phyloP scores from a whole-genome alignment of 352 stramenopile species.

The Phytopythium litorale region DNA sequence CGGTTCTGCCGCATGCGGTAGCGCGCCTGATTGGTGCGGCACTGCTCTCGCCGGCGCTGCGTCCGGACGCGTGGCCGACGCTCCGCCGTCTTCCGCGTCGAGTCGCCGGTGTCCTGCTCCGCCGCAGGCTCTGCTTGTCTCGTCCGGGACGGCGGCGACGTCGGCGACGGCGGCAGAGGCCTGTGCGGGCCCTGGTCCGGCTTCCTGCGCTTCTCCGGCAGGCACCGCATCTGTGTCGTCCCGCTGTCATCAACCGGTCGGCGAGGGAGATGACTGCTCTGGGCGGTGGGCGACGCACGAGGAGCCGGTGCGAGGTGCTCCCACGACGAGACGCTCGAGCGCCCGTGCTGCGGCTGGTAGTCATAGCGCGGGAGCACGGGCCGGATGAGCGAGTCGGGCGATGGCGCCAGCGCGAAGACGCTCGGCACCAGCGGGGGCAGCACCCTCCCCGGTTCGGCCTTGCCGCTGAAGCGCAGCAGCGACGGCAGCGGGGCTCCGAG shows the following conservation, averaged over 20 bases:
- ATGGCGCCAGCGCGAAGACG: not conserved
- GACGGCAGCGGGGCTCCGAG: not conserved
- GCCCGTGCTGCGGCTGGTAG: not conserved
- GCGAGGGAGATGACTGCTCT: too few species aligned
- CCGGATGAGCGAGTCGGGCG: not conserved
- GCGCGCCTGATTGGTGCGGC: constrained; percentile 47
- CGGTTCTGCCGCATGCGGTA: constrained; percentile 52
- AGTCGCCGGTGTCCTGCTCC: not conserved
- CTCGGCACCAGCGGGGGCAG: not conserved
- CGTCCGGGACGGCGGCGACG: not conserved
- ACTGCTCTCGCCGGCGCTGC: constrained; percentile 47
- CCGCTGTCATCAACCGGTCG: not conserved
- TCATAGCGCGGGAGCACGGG: constrained; percentile 2
- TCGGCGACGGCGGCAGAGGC: not conserved
- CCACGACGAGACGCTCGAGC: not conserved
- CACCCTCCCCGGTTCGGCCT: not conserved
- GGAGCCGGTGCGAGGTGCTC: not conserved
- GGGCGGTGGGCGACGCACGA: not conserved
- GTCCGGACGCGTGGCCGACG: constrained; percentile 27
- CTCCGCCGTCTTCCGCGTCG: constrained; percentile 6
- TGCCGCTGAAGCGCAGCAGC: not conserved
- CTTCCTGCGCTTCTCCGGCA: not conserved
- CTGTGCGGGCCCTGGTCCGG: not conserved
- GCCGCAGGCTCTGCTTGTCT: not conserved
- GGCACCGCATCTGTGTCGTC: not conserved